A percentile compares a stretch with the other conserved stretches of the same genome.
These are phyloP conservation scores for Thuidium tamariscinum DNA, from an alignment of 225 moss, liverwort and hornwort species.

Conservation along the genomic window DNA sequence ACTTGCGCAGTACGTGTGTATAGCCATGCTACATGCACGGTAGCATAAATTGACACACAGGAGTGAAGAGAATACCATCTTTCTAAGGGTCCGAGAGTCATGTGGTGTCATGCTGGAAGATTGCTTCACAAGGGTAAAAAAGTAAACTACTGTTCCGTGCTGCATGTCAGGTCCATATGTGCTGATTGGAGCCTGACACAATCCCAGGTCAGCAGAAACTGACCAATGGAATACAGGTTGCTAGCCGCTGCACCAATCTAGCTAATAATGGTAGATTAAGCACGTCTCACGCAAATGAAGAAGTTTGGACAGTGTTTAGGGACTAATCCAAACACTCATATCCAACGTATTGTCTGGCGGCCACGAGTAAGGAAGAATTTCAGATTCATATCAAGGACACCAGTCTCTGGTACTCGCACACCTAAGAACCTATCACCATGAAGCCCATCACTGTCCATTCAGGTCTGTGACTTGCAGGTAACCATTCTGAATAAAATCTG, in stretches of 20 bases:
- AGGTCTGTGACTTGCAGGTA: background rate
- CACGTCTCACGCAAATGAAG: background rate
- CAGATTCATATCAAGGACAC: background rate
- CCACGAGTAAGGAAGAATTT: background rate
- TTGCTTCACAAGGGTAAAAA: constrained; percentile 45
- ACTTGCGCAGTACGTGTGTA: background rate
- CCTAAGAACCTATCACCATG: background rate
- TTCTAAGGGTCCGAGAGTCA: constrained; percentile 29
- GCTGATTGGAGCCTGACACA: constrained; percentile 61
- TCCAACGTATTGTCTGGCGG: background rate
- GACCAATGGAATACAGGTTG: constrained; percentile 19
- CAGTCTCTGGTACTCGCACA: background rate
- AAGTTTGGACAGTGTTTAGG: background rate
- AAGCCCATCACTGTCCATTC: background rate
- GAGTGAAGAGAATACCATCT: constrained; percentile 27
- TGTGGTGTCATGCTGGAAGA: constrained; percentile 15
- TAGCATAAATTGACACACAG: constrained; percentile 3
- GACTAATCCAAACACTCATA: background rate
- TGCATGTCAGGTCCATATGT: constrained; percentile 49
- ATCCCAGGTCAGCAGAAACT: constrained; percentile 43
- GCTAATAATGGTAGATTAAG: background rate
- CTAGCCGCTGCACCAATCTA: constrained; percentile 7
- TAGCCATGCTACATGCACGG: constrained; percentile 6
- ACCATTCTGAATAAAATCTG: background rate
- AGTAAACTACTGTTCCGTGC: constrained; percentile 46